phyloP scores from a whole-genome alignment of 768 basidiomycete species.

The Termitomyces sp. region DNA sequence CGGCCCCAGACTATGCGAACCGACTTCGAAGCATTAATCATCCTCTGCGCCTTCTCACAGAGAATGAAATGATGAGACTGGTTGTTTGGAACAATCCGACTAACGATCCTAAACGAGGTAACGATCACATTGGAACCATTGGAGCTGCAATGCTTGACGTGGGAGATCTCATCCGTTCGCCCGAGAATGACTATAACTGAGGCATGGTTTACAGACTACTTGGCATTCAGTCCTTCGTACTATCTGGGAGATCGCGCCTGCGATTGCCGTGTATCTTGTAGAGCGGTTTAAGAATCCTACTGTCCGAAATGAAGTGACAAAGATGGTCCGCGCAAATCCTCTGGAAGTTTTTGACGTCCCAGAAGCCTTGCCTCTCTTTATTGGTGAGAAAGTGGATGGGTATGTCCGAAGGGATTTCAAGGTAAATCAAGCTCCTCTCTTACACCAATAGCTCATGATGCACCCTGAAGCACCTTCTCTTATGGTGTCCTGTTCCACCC shows the following conservation, averaged over 20 bases:
- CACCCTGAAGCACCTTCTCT: conserved; percentile 65
- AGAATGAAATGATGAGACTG: conserved; percentile 86
- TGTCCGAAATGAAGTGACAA: conserved; percentile 70
- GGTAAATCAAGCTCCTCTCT: conserved; percentile 37
- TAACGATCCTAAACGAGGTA: conserved; percentile 69
- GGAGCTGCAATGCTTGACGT: conserved; percentile 66
- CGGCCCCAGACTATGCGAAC: conserved; percentile 48
- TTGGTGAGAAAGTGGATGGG: conserved; percentile 69
- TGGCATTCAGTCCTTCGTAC: conserved; percentile 72
- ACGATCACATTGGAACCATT: conserved; percentile 51
- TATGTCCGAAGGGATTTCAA: conserved; percentile 67
- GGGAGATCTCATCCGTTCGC: conserved; percentile 17
- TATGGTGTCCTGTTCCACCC: conserved; percentile 89
- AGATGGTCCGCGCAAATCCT: conserved; percentile 73
- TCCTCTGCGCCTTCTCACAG: conserved; percentile 80
- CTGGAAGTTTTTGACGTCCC: conserved; percentile 68
- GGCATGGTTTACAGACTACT: conserved; percentile 37
- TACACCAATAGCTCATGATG: neutral
- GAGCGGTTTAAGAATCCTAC: conserved; percentile 80
- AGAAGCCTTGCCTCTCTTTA: conserved; percentile 77
- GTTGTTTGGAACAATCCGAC: conserved; percentile 89
- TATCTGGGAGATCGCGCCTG: conserved; percentile 82
- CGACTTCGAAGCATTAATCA: conserved; percentile 67
- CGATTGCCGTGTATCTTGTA: conserved; percentile 77
- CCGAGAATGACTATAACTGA: neutral